Conservation (phyloP, 768 basidiomycete species). For the Gautieria morchelliformis region DNA sequence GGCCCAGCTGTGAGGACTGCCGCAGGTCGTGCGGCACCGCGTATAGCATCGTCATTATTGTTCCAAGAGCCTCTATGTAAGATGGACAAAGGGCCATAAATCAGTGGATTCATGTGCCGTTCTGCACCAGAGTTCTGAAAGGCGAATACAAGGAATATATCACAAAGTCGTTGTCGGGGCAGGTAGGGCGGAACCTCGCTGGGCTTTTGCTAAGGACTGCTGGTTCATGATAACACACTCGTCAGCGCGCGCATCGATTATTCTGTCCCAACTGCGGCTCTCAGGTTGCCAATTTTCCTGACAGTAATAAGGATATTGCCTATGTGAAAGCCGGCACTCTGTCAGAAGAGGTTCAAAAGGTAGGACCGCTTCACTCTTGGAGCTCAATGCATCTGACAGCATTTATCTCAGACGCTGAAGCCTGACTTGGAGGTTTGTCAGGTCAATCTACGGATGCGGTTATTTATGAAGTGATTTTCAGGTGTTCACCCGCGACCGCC, state of each 20-base stretch:
- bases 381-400: not conserved
- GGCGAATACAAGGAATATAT: not conserved
- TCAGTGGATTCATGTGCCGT: not conserved
- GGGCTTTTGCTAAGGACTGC: too few species aligned
- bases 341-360: not conserved
- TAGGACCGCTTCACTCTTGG: not conserved
- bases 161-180: not conserved
- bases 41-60: not conserved
- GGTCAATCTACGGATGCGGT: not conserved
- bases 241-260: not conserved
- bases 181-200: not conserved
- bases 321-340: not conserved
- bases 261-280: conserved; percentile 1
- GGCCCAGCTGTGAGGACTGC: not conserved
- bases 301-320: not conserved
- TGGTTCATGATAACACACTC: not conserved
- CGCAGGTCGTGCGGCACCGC: not conserved
- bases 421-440: not conserved
- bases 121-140: not conserved
- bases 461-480: not conserved
- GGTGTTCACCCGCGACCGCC: not conserved
- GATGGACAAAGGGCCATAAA: not conserved
- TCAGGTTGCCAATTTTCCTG: not conserved
- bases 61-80: not conserved
- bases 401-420: not conserved